Conservation (phyloP, 192 early-diverging fungal species). For the Podila epicladia region DNA sequence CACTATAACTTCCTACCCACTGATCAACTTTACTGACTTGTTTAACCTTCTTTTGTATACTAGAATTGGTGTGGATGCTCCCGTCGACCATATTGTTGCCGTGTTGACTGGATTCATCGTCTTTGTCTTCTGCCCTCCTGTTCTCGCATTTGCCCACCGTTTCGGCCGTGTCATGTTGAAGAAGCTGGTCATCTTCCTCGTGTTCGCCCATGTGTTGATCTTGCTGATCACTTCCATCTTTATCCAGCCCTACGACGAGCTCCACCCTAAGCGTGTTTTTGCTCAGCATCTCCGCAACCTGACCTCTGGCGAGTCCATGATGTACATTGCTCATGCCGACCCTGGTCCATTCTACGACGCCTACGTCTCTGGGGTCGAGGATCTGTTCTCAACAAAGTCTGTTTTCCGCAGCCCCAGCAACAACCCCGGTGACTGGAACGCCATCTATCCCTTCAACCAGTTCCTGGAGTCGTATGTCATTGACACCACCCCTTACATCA, state of each 20-base stretch:
- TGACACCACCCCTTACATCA: conserved; percentile 37
- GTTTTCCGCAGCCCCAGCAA: conserved; percentile 35
- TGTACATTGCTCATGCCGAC: conserved; percentile 72
- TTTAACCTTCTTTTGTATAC: neutral
- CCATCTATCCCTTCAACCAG: conserved; percentile 72
- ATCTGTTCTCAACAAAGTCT: conserved; percentile 47
- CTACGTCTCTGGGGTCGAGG: conserved; percentile 55
- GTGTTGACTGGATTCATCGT: conserved; percentile 64
- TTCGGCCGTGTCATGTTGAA: conserved; percentile 52
- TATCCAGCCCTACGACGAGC: conserved; percentile 62
- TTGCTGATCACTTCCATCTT: conserved; percentile 48
- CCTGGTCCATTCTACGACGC: conserved; percentile 58
- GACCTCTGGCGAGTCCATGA: conserved; percentile 62
- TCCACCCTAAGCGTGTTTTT: conserved; percentile 73
- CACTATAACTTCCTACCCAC: neutral
- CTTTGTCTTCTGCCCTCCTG: conserved; percentile 56
- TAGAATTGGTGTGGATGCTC: conserved; percentile 72
- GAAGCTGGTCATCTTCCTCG: conserved; percentile 31
- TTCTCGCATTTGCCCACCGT: conserved; percentile 63
- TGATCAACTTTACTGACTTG: neutral
- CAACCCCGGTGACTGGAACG: conserved; percentile 65
- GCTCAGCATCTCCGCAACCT: conserved; percentile 72
- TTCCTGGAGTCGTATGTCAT: conserved; percentile 63
- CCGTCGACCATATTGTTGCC: conserved; percentile 72
- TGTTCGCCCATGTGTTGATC: conserved; percentile 49